phyloP scores from a whole-genome alignment of 208 protist species.

The Trypanosoma avium region DNA sequence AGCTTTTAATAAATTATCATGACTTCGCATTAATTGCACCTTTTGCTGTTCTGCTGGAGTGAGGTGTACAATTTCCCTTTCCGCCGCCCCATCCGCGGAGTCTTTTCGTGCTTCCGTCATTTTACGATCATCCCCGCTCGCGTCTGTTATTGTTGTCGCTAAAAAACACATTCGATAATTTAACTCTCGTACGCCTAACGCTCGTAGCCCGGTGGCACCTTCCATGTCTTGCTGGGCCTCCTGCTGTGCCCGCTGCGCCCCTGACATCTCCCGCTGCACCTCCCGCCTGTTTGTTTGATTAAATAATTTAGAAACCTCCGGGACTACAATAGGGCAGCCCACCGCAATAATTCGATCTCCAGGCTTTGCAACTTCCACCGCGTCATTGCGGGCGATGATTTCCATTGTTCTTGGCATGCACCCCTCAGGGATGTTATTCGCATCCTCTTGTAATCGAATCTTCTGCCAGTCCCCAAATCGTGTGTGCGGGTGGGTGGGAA shows the following conservation, averaged over 20 bases:
- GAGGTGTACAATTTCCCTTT: slow-evolving; percentile 51
- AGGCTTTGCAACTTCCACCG: slow-evolving; percentile 98
- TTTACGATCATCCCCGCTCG: slow-evolving; percentile 76
- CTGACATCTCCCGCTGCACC: slow-evolving; percentile 85
- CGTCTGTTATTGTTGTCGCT: slow-evolving; percentile 91
- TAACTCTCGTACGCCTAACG: slow-evolving; percentile 97
- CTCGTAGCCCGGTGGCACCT: slow-evolving; percentile 95
- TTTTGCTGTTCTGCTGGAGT: slow-evolving; percentile 74
- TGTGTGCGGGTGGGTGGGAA: slow-evolving; percentile 77
- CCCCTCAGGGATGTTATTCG: slow-evolving; percentile 95
- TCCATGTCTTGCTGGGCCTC: slow-evolving; percentile 88
- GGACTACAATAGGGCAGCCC: slow-evolving; percentile 98
- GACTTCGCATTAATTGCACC: slow-evolving; percentile 79
- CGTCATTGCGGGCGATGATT: slow-evolving; percentile 97
- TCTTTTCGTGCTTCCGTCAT: slow-evolving; percentile 87
- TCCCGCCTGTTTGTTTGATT: slow-evolving; percentile 75
- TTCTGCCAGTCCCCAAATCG: slow-evolving; percentile 99
- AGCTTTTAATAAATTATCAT: slow-evolving; percentile 82
- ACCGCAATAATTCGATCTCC: slow-evolving; percentile 96
- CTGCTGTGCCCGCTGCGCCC: slow-evolving; percentile 74
- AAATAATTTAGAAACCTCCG: slow-evolving; percentile 95
- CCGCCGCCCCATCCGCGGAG: slow-evolving; percentile 38
- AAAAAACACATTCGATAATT: slow-evolving; percentile 98
- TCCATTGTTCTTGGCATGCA: slow-evolving; percentile 97
- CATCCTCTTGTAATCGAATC: slow-evolving; percentile 95